Evolutionary conservation across 2,329 filamentous ascomycete species (phyloP), one percentile per base, ranked within the genome.

Genomic region (Didymella pinodella): DNA sequence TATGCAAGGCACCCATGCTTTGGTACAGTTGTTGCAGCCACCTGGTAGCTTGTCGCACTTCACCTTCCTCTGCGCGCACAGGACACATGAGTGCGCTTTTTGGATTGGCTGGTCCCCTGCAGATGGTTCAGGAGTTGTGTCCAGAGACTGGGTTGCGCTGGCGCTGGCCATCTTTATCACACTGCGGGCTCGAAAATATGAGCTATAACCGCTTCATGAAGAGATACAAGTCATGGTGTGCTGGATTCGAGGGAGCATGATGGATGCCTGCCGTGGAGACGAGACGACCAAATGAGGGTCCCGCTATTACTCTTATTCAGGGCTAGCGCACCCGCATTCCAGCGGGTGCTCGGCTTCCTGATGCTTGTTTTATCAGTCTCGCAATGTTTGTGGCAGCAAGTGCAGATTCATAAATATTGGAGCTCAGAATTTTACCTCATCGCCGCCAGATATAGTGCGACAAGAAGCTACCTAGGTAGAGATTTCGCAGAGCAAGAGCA

Each of bases 31-130:
- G 0, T 63, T 62, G 48, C 74, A 76, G 1, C 73, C 72, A 26
- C 68, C 64, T 12, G 67, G 65, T 4, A 28, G 51, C 38, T 68
- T 70, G 40, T 77, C 73, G 50, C 73, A 77, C 52, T 68, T 72
- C 20, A 77, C 73, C 57, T 77, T 77, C 12, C 74, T 62, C 40
- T 73, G 70, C 7, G 72, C 68, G 51, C 73, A 76, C 10, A 75
- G 63, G 4, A 75, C 66, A 47, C 74, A 77, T 1, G 74, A 74
- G 48, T 70, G 75, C 41, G 66, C 63, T 46, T 77, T 76, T 2
- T 70, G 66, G 0, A 57, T 49, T 11, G 25, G 45, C 10, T 58
- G 55, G 14, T 45, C 49, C 2, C 7, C n/a, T 1, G 31, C 26
- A 2, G 36, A 40, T 20, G 45, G 31, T 10, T 40, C 49, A 7